Base-by-base conservation (phyloP, 768 basidiomycete genomes). In the Psilocybe sp. region DNA sequence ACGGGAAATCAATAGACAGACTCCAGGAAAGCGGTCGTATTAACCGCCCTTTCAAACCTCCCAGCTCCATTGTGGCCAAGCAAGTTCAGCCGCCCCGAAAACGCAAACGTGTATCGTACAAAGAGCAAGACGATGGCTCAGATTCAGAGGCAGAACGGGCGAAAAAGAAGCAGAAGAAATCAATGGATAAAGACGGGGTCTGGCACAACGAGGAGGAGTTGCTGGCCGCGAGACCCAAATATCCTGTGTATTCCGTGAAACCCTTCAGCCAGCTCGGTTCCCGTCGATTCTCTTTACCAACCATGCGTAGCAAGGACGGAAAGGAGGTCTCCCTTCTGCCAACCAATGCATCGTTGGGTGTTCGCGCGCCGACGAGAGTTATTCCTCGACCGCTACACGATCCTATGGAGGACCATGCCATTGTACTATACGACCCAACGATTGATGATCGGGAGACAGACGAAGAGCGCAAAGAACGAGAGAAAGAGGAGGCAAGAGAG, bases 351-450 rank as follows among this genome's bases (percentile, higher is more conserved):
- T 84, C 93, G 10, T 82, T 99, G 4, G 97, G 97, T 20, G 85
- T 90, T 47, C 82, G 94, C 11, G 87, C 91, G 0, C 85, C 82
- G 49, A 77, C 86, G 0, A 88, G 81, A 57, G 69, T 97, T 51
- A 79, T 89, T 43, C 97, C 97, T 14, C 79, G 95, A 16, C 97
- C 97, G 5, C 72, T 98, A n/a, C 88, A 95, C 60, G 93, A 99
- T 64, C 97, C 95, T 1, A 95, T 99, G 90, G 84, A 89, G 44
- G 94, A 98, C 59, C 95, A 98, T 67, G 94, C 96, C 1, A 97
- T 99, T 52, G 96, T 99, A 2, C 70, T 98, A 12, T 99, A 92
- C 64, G 97, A 98, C 60, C 97, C 97, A 1, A 98, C 97, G 0
- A 84, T 96, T 41, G 94, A 99, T 62, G 87, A 90, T 62, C 73